Evolutionary conservation across 2,329 filamentous ascomycete species (phyloP), one percentile per base, ranked within the genome.

Genomic region (Colletotrichum navitas): DNA sequence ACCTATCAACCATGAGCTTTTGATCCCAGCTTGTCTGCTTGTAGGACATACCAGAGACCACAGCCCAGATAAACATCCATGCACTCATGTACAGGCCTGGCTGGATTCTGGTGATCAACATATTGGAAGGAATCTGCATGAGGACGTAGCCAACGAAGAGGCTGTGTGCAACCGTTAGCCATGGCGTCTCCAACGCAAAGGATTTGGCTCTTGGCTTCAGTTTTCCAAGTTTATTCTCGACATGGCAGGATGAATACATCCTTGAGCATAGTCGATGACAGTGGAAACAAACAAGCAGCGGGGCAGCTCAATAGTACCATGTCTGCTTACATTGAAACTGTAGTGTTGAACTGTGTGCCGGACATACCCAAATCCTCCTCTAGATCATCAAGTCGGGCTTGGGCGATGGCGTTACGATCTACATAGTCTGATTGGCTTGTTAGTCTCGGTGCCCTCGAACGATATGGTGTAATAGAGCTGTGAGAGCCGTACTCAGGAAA

Each of bases 341-440:
- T 78, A 0, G 80, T 80, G 59, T 78, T 79, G 60, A 78, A 79
- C 6, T 79, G 61, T 4, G 80, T 82, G 8, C 82, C 83, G 2
- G 78, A 79, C 74, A 86, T 77, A 10, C 79, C 77, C 21, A 86
- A 77, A 56, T 87, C 85, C 12, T 81, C 76, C 69, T 86, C 83
- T 4, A 86, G 74, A 12, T 77, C 69, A 45, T 80, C 78, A 12
- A 84, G 75, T 67, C 84, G 81, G 7, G 84, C 84, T 54, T 84
- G 83, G 0, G 83, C 83, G 63, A 87, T 85, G 36, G 84, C 84
- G 67, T 85, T 85, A 8, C 83, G 79, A 52, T 86, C 84, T 26
- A 85, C 78, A 63, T 84, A 84, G 69, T 72, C 59, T 73, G 18
- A 24, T 26, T 14, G 45, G 36, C 26, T 14, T 29, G 51, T 73